Evolutionary conservation across 148 eudicot species (phyloP).

Genomic region (Euryodendron excelsum): DNA sequence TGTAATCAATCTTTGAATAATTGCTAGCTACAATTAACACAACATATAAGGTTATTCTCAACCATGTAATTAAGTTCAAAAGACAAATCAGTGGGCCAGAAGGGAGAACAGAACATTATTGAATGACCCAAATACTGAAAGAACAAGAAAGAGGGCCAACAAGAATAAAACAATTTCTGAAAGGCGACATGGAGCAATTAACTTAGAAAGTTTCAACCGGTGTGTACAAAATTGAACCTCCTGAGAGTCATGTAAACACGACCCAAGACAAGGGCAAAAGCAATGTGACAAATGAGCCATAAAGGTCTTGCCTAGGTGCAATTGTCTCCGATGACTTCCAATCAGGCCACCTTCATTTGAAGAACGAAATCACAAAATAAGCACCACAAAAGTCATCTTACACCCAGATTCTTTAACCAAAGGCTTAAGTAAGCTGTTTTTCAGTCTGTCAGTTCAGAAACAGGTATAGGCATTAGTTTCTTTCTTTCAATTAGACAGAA

Average conservation of each 20-base stretch:
- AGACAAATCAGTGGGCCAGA: neutral
- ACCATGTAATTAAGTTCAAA: neutral
- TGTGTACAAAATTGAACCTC: neutral
- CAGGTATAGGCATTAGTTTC: neutral
- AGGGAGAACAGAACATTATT: neutral
- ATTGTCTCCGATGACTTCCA: neutral
- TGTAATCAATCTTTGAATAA: conserved; percentile 12
- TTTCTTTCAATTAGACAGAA: neutral
- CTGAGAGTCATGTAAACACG: neutral
- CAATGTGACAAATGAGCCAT: neutral
- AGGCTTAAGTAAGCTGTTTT: neutral
- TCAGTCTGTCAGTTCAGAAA: neutral
- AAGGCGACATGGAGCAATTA: too few relatives aligned
- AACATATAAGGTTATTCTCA: neutral
- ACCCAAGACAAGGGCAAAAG: conserved; percentile 1
- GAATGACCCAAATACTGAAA: neutral
- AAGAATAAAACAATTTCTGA: too few relatives aligned
- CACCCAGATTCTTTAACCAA: neutral
- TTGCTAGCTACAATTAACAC: conserved; percentile 9
- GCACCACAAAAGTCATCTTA: neutral
- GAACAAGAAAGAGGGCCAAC: neutral
- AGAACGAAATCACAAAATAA: neutral
- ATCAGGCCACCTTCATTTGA: neutral
- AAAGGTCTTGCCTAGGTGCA: neutral
- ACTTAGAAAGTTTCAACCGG: neutral